Evolutionary conservation across 2,329 filamentous ascomycete genomes (phyloP).

Genomic region (Pestalotiopsis sp.): DNA sequence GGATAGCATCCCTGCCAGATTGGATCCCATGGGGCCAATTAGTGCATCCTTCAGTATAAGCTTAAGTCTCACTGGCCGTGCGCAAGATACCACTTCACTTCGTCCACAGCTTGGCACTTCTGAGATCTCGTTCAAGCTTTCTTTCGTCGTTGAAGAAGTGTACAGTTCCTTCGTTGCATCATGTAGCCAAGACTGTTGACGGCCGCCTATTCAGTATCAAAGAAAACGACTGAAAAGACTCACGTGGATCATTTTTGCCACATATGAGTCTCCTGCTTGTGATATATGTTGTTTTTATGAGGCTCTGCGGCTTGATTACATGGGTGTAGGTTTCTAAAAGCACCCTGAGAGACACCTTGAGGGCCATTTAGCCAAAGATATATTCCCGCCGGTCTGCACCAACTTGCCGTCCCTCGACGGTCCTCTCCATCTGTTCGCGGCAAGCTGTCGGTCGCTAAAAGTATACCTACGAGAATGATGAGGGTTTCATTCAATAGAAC

Average conservation of each 20-base stretch:
- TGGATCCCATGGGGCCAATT: not conserved
- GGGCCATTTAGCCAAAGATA: slow-evolving; percentile 3
- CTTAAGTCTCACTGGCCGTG: not conserved
- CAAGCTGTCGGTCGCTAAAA: not conserved
- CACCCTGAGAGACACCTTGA: slow-evolving; percentile 7
- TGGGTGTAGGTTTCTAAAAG: not conserved
- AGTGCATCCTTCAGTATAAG: not conserved
- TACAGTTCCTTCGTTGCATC: not conserved
- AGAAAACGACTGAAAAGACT: not conserved
- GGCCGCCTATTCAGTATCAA: not conserved
- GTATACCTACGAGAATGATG: too few relatives aligned
- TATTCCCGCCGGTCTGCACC: not conserved
- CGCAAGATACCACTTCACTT: not conserved
- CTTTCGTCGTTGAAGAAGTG: not conserved
- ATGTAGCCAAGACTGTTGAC: not conserved
- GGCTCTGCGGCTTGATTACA: not conserved
- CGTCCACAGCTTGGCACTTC: not conserved
- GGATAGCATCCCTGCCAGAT: not conserved
- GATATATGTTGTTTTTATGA: not conserved
- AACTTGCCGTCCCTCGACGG: not conserved
- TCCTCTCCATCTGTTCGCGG: not conserved
- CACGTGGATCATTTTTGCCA: not conserved
- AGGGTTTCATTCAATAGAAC: not conserved
- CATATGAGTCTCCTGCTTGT: not conserved
- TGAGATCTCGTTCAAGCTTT: not conserved